Base-by-base conservation (phyloP, 2,329 filamentous ascomycete genomes). In the Nigrograna mackinnonii region DNA sequence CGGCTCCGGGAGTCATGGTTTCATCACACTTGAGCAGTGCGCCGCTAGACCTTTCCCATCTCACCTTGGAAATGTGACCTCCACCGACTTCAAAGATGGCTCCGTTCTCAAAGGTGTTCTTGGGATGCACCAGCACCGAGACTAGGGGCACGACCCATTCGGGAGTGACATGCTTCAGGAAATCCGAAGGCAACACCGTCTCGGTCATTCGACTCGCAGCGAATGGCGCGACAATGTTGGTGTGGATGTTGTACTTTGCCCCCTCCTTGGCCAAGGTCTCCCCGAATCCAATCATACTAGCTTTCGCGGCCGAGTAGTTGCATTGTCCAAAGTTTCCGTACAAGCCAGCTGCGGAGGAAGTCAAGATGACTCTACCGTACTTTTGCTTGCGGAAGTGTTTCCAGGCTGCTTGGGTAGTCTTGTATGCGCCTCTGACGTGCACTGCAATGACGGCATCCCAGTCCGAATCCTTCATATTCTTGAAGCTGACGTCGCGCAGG, bases 301-400 rank as follows among this genome's bases (percentile, higher is more conserved):
- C 67, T 53, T 70, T 72, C 30, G 73, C 66, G 34, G 92, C 89
- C 49, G 94, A 82, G 71, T 99, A 99, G 80, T 99, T 99, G 62
- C 92, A 89, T 74, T 99, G 94, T 50, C 94, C 94, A 68, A 99
- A 99, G 81, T 96, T 99, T 58, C 94, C 94, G 69, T 99, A 99
- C 71, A 99, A 95, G 72, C 94, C 94, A 59, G 88, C 95, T 35
- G 94, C 97, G 24, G 90, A 95, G 30, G 94, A 94, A 35, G 94
- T 99, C 80, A 99, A 99, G 64, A 99, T 79, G 49, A 99, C 84
- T 62, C 94, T 90, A 55, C 94, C 94, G 64, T 96, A 99, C 79
- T 96, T 97, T 73, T 99, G 94, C 81, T 96, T 96, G 39, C 97
- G 79, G 79, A 99, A 89, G 72, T 95, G 88, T 37, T 94, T 94